These are phyloP conservation scores for Stemphylium beticola DNA, from an alignment of 2,329 filamentous ascomycete species.

Conservation along the genomic window DNA sequence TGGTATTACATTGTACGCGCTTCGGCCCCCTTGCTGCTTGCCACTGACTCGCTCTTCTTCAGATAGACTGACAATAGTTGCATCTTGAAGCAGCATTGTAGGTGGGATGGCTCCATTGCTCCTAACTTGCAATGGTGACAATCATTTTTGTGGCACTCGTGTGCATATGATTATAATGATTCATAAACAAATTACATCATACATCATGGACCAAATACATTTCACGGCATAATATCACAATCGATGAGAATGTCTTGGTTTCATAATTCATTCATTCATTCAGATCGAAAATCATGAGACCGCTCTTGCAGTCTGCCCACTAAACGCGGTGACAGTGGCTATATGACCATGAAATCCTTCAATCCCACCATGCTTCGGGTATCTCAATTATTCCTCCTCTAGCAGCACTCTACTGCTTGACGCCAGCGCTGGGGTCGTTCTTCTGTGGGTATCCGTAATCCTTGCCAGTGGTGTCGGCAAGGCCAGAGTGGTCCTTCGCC, in stretches of 20 bases:
- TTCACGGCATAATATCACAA: not conserved
- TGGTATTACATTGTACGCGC: too few relatives aligned
- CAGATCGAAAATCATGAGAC: conserved; percentile 8
- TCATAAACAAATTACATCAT: not conserved
- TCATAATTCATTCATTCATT: conserved; percentile 17
- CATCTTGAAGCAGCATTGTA: too few relatives aligned
- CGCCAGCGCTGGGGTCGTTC: conserved; percentile 46
- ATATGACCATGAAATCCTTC: conserved; percentile 7
- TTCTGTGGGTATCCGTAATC: conserved; percentile 53
- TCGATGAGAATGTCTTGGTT: not conserved
- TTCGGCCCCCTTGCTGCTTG: too few relatives aligned
- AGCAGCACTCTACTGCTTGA: conserved; percentile 24
- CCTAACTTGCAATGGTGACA: too few relatives aligned
- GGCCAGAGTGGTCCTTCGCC: conserved; percentile 49
- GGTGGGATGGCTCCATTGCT: too few relatives aligned
- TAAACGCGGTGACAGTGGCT: conserved; percentile 19
- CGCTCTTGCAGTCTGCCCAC: conserved; percentile 20
- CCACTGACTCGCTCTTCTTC: too few relatives aligned
- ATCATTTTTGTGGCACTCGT: too few relatives aligned
- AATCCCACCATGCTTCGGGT: conserved; percentile 8
- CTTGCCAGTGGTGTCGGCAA: conserved; percentile 51
- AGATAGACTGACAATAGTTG: too few relatives aligned
- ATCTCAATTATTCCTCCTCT: conserved; percentile 1
- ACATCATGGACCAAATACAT: not conserved
- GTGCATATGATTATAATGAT: not conserved